Evolutionary conservation across 2,329 filamentous ascomycete genomes (phyloP), one percentile per base, ranked within the genome.

Genomic region (Fusarium sp.): DNA sequence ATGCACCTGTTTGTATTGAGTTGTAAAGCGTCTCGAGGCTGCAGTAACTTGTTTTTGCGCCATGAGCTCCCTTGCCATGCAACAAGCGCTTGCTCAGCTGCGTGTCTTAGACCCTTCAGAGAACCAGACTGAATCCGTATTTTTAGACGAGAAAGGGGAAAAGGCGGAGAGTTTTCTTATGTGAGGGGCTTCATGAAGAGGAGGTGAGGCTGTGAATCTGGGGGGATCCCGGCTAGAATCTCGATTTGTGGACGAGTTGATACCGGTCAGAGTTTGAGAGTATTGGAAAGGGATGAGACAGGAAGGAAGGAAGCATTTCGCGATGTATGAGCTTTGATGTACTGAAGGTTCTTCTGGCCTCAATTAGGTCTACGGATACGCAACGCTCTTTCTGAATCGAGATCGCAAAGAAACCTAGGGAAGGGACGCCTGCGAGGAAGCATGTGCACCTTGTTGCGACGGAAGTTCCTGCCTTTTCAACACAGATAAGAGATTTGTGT

Each of bases 81-180:
- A 38, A 54, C n/a, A 50, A 18, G 45, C 49, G 47, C 46, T 34
- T 38, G 34, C 30, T 46, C 57, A 61, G 57, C 44, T 61, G 62
- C 45, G 30, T 72, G 70, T 65, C 62, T 73, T 64, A 57, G 58
- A 71, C 52, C 53, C 57, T 67, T 59, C 23, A 28, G 23, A 45
- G 28, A 31, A 31, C 56, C 40, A 49, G 44, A 58, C 45, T 57
- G 23, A 59, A 44, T 47, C 45, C 30, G 47, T 46, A 40, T 38
- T 54, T 37, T 46, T 47, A 52, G 31, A 53, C 28, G 37, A 37
- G 34, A 51, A 51, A 26, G n/a, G 34, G 49, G n/a, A 50, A 54
- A 37, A 51, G 34, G 40, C 44, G 34, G 34, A 18, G 20, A 30
- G 56, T 41, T 67, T 20, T 31, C 31, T 23, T 45, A 71, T 61